These are phyloP conservation scores for Colletotrichum sp. DNA, from an alignment of 2,329 filamentous ascomycete genomes.

Conservation along the genomic window DNA sequence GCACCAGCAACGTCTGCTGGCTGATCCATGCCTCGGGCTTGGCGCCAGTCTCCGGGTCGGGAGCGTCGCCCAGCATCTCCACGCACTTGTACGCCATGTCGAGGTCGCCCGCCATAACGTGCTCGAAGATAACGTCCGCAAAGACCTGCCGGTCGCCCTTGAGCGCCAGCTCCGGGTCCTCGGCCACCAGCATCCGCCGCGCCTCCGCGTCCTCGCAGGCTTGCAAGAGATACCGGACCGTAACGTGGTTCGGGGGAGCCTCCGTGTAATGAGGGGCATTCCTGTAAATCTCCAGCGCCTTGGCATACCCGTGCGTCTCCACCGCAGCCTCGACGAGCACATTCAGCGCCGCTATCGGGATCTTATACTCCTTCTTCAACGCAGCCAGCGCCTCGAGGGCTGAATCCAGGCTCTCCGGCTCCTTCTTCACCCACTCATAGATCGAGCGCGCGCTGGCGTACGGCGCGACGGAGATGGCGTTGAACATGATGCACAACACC, in stretches of 20 bases:
- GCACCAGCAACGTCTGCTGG: conserved; percentile 3
- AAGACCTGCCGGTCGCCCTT: conserved; percentile 9
- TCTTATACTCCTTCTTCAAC: conserved; percentile 42
- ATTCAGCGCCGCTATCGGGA: conserved; percentile 40
- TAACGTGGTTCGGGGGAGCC: conserved; percentile 26
- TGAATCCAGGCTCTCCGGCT: conserved; percentile 48
- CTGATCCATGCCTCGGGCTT: neutral
- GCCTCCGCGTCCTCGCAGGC: conserved; percentile 29
- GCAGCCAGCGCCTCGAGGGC: conserved; percentile 62
- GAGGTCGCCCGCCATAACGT: conserved; percentile 1
- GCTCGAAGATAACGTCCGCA: conserved; percentile 5
- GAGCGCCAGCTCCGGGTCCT: conserved; percentile 30
- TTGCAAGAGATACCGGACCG: conserved; percentile 34
- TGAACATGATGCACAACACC: conserved; percentile 75
- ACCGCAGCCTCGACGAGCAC: conserved; percentile 40
- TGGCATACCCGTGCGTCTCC: conserved; percentile 29
- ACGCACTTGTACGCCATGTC: conserved; percentile 18
- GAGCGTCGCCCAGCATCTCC: conserved; percentile 1
- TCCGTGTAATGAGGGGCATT: conserved; percentile 32
- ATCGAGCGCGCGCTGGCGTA: conserved; percentile 68
- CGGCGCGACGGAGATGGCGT: conserved; percentile 62
- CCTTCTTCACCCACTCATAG: conserved; percentile 56
- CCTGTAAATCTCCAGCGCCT: conserved; percentile 36
- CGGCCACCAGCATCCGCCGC: conserved; percentile 28
- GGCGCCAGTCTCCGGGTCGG: neutral